Evolutionary conservation across 2,329 filamentous ascomycete genomes (phyloP).

Genomic region (Leptographium galeiforme): DNA sequence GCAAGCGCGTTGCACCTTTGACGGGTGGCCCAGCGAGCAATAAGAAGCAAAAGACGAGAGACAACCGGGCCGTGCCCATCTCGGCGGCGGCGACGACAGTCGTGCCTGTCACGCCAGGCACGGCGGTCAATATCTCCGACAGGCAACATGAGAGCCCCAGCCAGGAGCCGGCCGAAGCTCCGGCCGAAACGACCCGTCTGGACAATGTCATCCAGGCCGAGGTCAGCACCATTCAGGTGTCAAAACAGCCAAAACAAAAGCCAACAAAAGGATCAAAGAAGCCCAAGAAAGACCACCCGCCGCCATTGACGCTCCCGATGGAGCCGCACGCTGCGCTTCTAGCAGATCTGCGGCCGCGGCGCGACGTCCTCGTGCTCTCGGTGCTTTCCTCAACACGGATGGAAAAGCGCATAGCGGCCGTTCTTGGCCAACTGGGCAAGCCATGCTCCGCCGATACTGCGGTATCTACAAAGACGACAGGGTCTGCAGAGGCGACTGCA

Average conservation of each 20-base stretch:
- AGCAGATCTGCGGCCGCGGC: slow-evolving; percentile 28
- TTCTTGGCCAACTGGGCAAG: slow-evolving; percentile 28
- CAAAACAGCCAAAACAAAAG: slow-evolving; percentile 12
- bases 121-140: not conserved
- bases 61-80: not conserved
- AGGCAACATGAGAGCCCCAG: not conserved
- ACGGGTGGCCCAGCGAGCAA: not conserved
- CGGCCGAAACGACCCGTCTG: too few relatives aligned
- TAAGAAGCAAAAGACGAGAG: slow-evolving; percentile 5
- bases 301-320: slow-evolving; percentile 15
- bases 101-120: slow-evolving; percentile 6
- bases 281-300: slow-evolving; percentile 5
- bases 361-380: slow-evolving; percentile 37
- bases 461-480: not conserved
- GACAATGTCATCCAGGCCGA: not conserved
- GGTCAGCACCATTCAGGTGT: not conserved
- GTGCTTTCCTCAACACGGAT: slow-evolving; percentile 50
- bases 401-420: slow-evolving; percentile 34
- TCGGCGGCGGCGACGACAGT: not conserved
- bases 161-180: not conserved
- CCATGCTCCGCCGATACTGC: slow-evolving; percentile 11
- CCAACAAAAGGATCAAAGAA: slow-evolving; percentile 19
- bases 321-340: slow-evolving; percentile 29
- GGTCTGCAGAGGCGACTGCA: slow-evolving; percentile 4
- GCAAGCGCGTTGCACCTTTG: not conserved